These are phyloP conservation scores for Tricholoma hemisulphureum DNA, from an alignment of 768 basidiomycete species.

Conservation along the genomic window DNA sequence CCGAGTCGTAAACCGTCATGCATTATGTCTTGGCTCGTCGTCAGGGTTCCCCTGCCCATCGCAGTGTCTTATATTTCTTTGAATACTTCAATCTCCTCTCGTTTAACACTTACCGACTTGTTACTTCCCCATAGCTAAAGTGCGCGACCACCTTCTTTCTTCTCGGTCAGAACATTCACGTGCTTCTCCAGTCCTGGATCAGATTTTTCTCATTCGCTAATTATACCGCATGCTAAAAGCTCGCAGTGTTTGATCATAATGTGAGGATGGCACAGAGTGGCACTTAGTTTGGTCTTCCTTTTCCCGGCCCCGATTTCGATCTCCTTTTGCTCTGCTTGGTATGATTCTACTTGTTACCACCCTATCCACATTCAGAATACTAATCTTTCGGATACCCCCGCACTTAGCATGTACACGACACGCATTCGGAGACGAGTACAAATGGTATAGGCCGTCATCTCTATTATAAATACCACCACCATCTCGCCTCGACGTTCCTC, in stretches of 20 bases:
- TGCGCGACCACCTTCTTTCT: not conserved
- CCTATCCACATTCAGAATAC: not conserved
- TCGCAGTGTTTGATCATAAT: not conserved
- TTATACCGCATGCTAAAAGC: not conserved
- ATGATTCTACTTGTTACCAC: not conserved
- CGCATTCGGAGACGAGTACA: not conserved
- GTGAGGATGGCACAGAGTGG: not conserved
- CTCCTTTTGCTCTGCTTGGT: not conserved
- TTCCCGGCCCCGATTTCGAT: not conserved
- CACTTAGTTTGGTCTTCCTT: not conserved
- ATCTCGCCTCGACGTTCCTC: not conserved
- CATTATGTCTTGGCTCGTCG: not conserved
- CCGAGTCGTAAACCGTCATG: not conserved
- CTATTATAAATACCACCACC: not conserved
- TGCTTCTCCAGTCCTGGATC: not conserved
- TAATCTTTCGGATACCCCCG: not conserved
- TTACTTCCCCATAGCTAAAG: not conserved
- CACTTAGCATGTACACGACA: not conserved
- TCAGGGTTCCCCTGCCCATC: not conserved
- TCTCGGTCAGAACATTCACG: not conserved
- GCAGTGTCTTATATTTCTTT: not conserved
- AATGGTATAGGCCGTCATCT: not conserved
- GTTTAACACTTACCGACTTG: not conserved
- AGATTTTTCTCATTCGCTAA: not conserved
- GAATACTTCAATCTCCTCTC: not conserved